Evolutionary conservation across 441 rosid species (phyloP), one percentile per base, ranked within the genome.

Genomic region (Erodium trifolium): DNA sequence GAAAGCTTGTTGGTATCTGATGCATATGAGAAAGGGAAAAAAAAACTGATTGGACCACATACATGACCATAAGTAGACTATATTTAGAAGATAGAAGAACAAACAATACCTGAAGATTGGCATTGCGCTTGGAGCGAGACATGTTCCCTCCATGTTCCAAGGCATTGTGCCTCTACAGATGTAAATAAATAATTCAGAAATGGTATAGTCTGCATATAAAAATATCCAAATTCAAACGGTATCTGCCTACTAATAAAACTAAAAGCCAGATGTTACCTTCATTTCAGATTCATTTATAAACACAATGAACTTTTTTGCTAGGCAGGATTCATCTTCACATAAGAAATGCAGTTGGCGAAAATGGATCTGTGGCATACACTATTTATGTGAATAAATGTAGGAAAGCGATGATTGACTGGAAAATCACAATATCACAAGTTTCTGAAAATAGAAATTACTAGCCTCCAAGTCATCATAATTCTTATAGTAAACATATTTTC

Each of bases 401-500:
- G 18, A 53, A 5, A 53, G 5, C 7, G 14, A 51, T 13, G 0
- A 51, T 1, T 5, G 13, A 16, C 19, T 14, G 60, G 60, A 51
- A 53, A 14, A 53, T 16, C 60, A 53, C 5, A 34, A 34, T 34
- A 47, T 35, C 11, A 49, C 55, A 12, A 2, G 4, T 55, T 11
- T 2, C 27, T 31, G 43, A 65, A 51, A 68, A 17, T 60, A 39
- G 6, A 47, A 34, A 29, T 67, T 65, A 67, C 78, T 62, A 69
- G 68, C 83, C 77, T 80, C 83, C 59, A 80, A 69, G 19, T 78
- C 81, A 59, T 77, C 81, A 57, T 80, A 80, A 68, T 73, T 73
- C 37, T 72, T 78, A 65, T 68, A 78, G 73, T 78, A 80, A 45
- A 75, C 79, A 69, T 70, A 71, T 66, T 77, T 79, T 45, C 81